Conservation (phyloP, 2,329 filamentous ascomycete species). For the Lachnellula subtilissima region DNA sequence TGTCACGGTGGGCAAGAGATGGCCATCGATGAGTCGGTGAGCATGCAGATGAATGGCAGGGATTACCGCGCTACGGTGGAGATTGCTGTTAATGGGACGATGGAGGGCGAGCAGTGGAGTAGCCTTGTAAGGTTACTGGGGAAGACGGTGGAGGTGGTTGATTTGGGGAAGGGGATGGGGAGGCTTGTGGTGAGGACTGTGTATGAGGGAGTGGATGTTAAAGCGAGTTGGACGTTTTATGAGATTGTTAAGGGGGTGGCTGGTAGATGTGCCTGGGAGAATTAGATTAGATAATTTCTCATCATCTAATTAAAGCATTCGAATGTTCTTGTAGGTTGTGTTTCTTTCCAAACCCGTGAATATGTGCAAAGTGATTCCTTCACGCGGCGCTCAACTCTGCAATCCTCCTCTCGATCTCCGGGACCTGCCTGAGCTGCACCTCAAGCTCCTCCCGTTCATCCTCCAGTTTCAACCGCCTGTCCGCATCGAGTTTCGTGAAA, state of each 20-base stretch:
- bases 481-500: slow-evolving; percentile 86
- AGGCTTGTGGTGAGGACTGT: not conserved
- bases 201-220: not conserved
- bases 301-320: not conserved
- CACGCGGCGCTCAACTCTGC: slow-evolving; percentile 61
- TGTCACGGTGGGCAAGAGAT: not conserved
- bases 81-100: not conserved
- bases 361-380: slow-evolving; percentile 11
- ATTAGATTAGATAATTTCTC: not conserved
- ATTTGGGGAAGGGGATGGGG: not conserved
- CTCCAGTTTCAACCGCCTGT: slow-evolving; percentile 77
- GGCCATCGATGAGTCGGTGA: not conserved
- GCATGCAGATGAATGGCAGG: not conserved
- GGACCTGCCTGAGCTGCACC: slow-evolving; percentile 75
- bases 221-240: not conserved
- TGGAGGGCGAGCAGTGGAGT: not conserved
- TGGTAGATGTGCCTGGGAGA: not conserved
- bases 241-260: not conserved
- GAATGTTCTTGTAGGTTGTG: not conserved
- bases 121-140: not conserved
- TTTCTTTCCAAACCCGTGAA: not conserved
- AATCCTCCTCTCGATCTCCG: slow-evolving; percentile 81
- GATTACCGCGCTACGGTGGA: not conserved
- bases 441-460: slow-evolving; percentile 97
- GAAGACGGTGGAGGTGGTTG: not conserved